Evolutionary conservation across 148 eudicot species (phyloP).

Genomic region (Arctostaphylos glauca): DNA sequence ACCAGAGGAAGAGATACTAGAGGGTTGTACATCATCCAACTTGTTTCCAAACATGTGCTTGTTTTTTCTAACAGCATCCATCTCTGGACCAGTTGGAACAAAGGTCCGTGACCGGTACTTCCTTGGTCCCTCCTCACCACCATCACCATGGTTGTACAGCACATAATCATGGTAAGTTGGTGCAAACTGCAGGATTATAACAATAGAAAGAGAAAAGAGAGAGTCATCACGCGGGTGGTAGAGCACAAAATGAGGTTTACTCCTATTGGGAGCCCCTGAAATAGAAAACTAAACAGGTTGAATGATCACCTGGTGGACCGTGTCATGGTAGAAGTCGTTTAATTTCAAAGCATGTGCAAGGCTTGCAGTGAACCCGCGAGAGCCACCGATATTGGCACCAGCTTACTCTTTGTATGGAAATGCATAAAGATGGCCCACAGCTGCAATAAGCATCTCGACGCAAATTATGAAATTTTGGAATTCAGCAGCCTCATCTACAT

Average conservation of each 20-base stretch:
- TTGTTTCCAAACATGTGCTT: conserved; percentile 52
- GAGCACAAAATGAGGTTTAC: not conserved
- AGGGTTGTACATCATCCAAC: conserved; percentile 51
- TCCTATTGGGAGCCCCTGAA: not conserved
- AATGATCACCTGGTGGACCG: conserved; percentile 83
- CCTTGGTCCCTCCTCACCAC: conserved; percentile 78
- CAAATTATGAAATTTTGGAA: conserved; percentile 86
- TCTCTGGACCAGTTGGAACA: conserved; percentile 93
- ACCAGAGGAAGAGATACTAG: conserved; percentile 61
- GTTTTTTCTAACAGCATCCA: conserved; percentile 80
- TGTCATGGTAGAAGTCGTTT: too few relatives aligned
- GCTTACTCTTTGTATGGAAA: too few relatives aligned
- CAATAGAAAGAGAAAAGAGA: not conserved
- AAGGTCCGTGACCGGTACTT: conserved; percentile 81
- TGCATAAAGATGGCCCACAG: too few relatives aligned
- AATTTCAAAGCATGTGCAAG: too few relatives aligned
- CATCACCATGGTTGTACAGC: conserved; percentile 81
- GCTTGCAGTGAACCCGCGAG: too few relatives aligned
- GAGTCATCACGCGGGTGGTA: not conserved
- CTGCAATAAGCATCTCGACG: conserved; percentile 98
- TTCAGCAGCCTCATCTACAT: conserved; percentile 81
- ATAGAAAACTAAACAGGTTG: not conserved
- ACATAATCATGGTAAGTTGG: conserved; percentile 98
- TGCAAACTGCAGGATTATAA: conserved; percentile 67
- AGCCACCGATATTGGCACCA: too few relatives aligned